These are phyloP conservation scores for Beauveria rudraprayagi DNA, from an alignment of 2,329 filamentous ascomycete species.

Conservation along the genomic window DNA sequence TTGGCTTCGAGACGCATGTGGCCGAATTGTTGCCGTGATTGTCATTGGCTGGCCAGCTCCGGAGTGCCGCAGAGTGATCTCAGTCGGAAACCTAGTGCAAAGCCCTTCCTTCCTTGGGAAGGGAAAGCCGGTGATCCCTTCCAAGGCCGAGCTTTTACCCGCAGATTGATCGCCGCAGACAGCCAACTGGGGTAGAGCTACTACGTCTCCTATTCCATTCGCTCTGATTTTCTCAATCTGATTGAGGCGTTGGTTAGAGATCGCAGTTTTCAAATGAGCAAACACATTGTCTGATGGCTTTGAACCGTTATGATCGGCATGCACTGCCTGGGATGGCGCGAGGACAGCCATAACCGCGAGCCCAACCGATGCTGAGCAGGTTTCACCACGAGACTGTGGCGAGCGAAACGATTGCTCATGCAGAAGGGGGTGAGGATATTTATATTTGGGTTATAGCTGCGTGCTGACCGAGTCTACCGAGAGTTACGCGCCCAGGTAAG, in stretches of 20 bases:
- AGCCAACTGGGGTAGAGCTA: too few relatives aligned
- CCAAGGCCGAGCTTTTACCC: too few relatives aligned
- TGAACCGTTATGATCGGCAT: neutral
- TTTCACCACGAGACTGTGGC: neutral
- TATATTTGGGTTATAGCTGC: neutral
- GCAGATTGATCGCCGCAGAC: too few relatives aligned
- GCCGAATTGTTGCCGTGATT: too few relatives aligned
- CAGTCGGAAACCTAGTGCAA: too few relatives aligned
- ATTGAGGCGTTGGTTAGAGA: slow-evolving; percentile 27
- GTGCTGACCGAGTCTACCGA: neutral
- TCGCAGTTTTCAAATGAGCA: neutral
- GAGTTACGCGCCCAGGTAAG: too few relatives aligned
- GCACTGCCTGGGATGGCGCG: neutral
- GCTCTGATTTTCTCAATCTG: slow-evolving; percentile 12
- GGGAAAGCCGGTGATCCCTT: too few relatives aligned
- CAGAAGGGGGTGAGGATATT: neutral
- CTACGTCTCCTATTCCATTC: too few relatives aligned
- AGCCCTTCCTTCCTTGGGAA: too few relatives aligned
- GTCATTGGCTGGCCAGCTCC: too few relatives aligned
- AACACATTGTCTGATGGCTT: neutral
- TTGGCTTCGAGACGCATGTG: too few relatives aligned
- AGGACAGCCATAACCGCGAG: neutral
- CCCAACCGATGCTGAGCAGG: neutral
- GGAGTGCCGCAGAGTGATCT: too few relatives aligned
- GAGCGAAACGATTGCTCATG: neutral